These are phyloP conservation scores for Termitomyces sp. DNA, from an alignment of 768 basidiomycete genomes.

Conservation along the genomic window DNA sequence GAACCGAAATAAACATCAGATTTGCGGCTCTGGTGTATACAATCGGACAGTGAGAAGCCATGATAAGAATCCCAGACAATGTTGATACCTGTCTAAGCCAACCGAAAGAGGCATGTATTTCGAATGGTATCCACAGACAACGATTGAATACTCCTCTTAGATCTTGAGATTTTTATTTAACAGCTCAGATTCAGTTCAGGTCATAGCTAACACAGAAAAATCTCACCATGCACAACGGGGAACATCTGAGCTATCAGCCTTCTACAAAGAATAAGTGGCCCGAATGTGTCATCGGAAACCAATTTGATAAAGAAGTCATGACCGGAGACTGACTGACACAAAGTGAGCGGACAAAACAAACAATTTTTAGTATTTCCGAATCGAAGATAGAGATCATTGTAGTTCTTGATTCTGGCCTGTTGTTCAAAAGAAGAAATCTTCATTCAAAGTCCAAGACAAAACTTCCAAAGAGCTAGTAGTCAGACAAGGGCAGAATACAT, in stretches of 20 bases:
- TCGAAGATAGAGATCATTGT: background rate
- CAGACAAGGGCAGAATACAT: background rate
- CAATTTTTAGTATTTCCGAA: background rate
- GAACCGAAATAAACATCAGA: background rate
- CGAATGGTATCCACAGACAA: background rate
- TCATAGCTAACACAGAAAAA: background rate
- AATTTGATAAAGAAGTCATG: background rate
- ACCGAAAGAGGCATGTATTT: background rate
- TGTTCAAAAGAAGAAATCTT: background rate
- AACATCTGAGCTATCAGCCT: background rate
- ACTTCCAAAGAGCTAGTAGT: background rate
- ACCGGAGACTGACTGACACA: background rate
- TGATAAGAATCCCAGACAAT: slow-evolving; percentile 3
- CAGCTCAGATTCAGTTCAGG: background rate
- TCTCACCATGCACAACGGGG: background rate
- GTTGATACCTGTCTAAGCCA: background rate
- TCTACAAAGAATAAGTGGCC: background rate
- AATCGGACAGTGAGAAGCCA: slow-evolving; percentile 10
- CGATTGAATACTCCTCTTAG: background rate
- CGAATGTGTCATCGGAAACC: too few species aligned
- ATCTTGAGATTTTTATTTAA: background rate
- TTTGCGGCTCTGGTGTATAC: slow-evolving; percentile 6
- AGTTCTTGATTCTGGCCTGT: background rate
- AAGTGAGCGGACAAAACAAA: background rate
- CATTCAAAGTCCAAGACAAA: slow-evolving; percentile 1